Evolutionary conservation across 257 asterid species (phyloP).

Genomic region (Nicotiana otophora): DNA sequence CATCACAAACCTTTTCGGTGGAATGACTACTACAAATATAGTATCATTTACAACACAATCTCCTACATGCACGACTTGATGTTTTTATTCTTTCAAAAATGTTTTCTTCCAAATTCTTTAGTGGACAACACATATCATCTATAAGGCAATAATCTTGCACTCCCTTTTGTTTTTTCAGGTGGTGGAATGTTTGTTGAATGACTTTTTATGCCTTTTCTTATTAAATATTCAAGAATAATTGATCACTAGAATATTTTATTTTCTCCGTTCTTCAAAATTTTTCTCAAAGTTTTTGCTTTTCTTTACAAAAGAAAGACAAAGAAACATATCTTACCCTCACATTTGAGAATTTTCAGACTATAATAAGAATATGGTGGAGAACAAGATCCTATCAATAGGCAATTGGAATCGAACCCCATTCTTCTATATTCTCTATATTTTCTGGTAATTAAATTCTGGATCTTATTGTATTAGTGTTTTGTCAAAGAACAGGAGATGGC

Average conservation of each 20-base stretch:
- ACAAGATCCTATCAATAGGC: constrained; percentile 32
- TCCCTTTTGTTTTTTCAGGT: background rate
- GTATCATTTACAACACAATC: too few species aligned
- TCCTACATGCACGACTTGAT: too few species aligned
- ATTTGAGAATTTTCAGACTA: background rate
- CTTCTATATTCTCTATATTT: constrained; percentile 14
- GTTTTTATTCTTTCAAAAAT: too few species aligned
- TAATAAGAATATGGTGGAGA: constrained; percentile 18
- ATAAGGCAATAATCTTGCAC: background rate
- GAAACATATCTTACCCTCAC: background rate
- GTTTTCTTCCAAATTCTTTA: too few species aligned
- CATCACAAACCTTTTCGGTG: too few species aligned
- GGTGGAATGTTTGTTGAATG: background rate
- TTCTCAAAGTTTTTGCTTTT: background rate
- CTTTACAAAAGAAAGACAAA: background rate
- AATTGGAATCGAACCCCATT: constrained; percentile 26
- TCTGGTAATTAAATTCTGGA: background rate
- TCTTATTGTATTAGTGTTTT: background rate
- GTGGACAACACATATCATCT: too few species aligned
- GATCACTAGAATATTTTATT: background rate
- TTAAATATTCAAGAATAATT: background rate
- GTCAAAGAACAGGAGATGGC: background rate
- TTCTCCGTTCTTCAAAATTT: background rate
- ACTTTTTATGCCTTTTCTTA: background rate
- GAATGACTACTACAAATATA: too few species aligned